A percentile compares a stretch with the other conserved stretches of the same genome.
Conservation (phyloP, 495 filamentous ascomycete species). For the Penicillium cosmopolitanum region DNA sequence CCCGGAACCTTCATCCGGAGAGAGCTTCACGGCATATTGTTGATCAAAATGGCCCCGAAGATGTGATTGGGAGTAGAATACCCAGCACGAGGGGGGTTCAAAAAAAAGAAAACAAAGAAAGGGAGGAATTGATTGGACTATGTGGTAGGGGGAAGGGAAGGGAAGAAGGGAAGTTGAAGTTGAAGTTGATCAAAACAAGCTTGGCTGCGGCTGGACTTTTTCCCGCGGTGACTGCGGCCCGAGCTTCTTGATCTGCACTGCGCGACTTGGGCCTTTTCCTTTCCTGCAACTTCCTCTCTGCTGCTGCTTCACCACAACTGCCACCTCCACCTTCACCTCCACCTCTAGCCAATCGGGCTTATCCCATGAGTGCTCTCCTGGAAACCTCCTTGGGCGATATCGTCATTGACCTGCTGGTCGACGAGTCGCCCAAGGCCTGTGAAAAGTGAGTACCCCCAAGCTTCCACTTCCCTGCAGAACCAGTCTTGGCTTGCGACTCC, state of each 20-base stretch:
- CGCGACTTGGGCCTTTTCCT: conserved; percentile 10
- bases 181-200: neutral
- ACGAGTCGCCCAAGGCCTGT: conserved; percentile 85
- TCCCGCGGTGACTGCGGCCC: neutral
- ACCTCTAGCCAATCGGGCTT: conserved; percentile 11
- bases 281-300: neutral
- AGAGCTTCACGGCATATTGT: conserved; percentile 3
- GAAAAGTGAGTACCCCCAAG: conserved; percentile 71
- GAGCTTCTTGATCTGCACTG: conserved; percentile 27
- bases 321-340: neutral
- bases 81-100: neutral
- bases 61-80: neutral
- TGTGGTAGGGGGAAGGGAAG: neutral
- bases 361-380: conserved; percentile 74
- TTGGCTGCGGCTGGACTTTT: conserved; percentile 1
- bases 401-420: conserved; percentile 86
- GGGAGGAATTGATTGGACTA: neutral
- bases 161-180: neutral
- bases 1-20: conserved; percentile 39
- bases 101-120: neutral
- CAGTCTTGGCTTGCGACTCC: neutral
- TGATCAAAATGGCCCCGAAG: conserved; percentile 22
- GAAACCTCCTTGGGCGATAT: conserved; percentile 93
- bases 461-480: conserved; percentile 7
- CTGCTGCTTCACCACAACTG: neutral